Evolutionary conservation across 106 monocot species (phyloP).

Genomic region (Iris macrosiphon): DNA sequence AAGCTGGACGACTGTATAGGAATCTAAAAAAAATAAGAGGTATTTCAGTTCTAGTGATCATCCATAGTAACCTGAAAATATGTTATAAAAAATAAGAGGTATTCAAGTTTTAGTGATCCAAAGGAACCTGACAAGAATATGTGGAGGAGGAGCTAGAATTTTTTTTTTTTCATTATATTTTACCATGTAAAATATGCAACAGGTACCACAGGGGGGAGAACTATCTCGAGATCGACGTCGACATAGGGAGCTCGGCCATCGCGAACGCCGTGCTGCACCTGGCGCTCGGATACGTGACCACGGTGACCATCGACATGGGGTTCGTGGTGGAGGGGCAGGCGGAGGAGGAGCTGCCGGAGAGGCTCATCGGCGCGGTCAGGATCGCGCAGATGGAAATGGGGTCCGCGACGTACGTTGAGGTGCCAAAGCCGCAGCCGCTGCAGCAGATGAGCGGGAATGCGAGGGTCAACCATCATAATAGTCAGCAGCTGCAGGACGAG

Average conservation of each 20-base stretch:
- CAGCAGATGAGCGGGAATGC: background rate
- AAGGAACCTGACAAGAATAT: too few species aligned
- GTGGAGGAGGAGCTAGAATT: too few species aligned
- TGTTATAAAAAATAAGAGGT: too few species aligned
- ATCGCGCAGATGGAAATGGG: constrained; percentile 80
- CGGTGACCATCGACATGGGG: constrained; percentile 73
- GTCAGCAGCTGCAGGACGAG: too few species aligned
- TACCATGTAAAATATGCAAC: too few species aligned
- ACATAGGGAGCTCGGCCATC: constrained; percentile 74
- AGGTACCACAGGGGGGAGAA: constrained; percentile 49
- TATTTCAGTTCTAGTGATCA: too few species aligned
- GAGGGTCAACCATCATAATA: too few species aligned
- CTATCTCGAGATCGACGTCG: constrained; percentile 75
- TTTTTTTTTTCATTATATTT: too few species aligned
- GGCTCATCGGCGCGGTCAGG: constrained; percentile 57
- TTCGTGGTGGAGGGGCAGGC: constrained; percentile 59
- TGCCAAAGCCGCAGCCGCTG: background rate
- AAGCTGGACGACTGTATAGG: too few species aligned
- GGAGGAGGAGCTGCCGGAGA: constrained; percentile 76
- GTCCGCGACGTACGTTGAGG: constrained; percentile 41
- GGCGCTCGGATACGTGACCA: constrained; percentile 52
- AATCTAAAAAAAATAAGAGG: too few species aligned
- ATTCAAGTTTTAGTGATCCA: too few species aligned
- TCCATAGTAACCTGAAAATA: too few species aligned
- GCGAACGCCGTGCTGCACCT: constrained; percentile 54